Evolutionary conservation across 2,329 filamentous ascomycete genomes (phyloP), one percentile per base, ranked within the genome.

Genomic region (Pochonia chlamydosporia): DNA sequence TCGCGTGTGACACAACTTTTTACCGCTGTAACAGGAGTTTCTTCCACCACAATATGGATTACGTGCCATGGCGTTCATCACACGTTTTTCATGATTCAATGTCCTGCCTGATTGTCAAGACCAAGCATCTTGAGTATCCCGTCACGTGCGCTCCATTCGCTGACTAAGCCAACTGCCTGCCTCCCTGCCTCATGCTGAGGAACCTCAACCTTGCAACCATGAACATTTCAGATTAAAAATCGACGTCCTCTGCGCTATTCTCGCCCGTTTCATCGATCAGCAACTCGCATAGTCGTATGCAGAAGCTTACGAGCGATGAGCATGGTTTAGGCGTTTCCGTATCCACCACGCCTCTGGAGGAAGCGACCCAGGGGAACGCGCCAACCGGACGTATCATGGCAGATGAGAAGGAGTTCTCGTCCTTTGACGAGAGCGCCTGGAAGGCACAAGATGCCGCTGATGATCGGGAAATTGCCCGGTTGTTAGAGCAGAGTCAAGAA

Each of bases 361-460:
- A 54, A 53, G 52, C 57, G 47, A 48, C 50, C 31, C 40, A n/a
- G 48, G 36, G 50, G 50, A 52, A 54, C 52, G 56, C 49, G 47
- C 16, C 23, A 36, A 30, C 18, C 8, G 20, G 28, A 37, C 13
- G 28, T 18, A 63, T 43, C 54, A 69, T 69, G 66, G 54, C 57
- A 24, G 59, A 62, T 4, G 57, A 65, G 21, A 54, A 54, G 49
- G 57, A 66, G 30, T 64, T 64, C 54, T 58, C 65, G 54, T 64
- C 63, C 1, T 56, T 65, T 7, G 61, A 66, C 54, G 64, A 66
- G 46, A 56, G 49, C 9, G 61, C 57, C 47, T 69, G 65, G 66
- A 65, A 67, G 49, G 65, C 59, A 18, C 73, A 78, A 51, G 64
- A 75, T 49, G 71, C 66, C 21, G 68, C 72, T 26, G 76, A 82